Base-by-base conservation (phyloP, 331 rosid species). In the Rosa hybrid region DNA sequence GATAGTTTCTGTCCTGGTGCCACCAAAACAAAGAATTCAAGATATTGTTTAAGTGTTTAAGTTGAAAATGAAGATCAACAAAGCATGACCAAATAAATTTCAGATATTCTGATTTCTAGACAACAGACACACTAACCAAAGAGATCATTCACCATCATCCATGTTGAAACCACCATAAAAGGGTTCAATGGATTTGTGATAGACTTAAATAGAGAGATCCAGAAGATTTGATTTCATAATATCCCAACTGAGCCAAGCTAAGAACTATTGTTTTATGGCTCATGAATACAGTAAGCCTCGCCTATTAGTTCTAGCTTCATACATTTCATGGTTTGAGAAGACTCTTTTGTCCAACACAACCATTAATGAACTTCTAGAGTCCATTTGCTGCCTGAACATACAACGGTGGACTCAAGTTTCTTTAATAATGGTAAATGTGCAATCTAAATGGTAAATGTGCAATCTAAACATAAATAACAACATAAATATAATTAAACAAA, bases 1-100 rank as follows among this genome's bases (percentile, higher is more conserved):
- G 91, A 39, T 96, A 96, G 71, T 86, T 90, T 73, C 98, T 89
- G 78, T 90, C 97, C 99, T 96, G 96, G 79, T 72, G 67, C 78
- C 87, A 81, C 39, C 39, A 34, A 34, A 51, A 86, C 62, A 85
- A 74, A 34, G 3, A 34, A 34, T 34, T 85, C 72, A 78, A 64
- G 78, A 77, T 38, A 65, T 49, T 34, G 51, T 65, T 4, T 12
- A 65, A 34, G 41, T 49, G 51, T 65, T 4, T 11, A 65, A 38
- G 41, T 49, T 65, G 27, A 30, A 63, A n/a, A 34, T 49, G 17
- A 38, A 2, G 44, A 49, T 64, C 48, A n/a, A 50, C 54, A 16
- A 21, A 46, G 76, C 21, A 17, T 11, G 3, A 45, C 75, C 12
- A 45, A 76, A 38, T 5, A 6, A 63, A 12, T 65, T 23, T 17